Percentiles rank a stretch among this genome's conserved stretches.
Evolutionary conservation across 495 filamentous ascomycete genomes (phyloP).

Genomic region (Aspergillus hancockii): DNA sequence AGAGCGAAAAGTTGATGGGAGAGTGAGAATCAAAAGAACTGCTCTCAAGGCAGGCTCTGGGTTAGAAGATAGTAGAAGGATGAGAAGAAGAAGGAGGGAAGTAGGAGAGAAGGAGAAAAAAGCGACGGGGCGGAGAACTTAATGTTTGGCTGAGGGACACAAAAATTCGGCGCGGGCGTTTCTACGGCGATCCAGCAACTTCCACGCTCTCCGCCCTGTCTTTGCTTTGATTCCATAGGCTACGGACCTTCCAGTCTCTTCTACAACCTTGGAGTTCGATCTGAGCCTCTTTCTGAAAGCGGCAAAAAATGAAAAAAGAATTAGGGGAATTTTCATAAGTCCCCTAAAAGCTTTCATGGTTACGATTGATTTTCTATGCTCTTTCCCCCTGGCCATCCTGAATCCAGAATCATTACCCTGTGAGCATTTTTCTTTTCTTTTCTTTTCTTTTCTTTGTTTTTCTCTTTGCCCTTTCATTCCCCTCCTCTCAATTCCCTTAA

Average conservation of each 20-base stretch:
- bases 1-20: not conserved
- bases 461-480: not conserved
- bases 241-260: constrained; percentile 32
- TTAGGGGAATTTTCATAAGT: too few species aligned
- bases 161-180: constrained; percentile 37
- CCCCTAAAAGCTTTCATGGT: too few species aligned
- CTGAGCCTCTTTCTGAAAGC: not conserved
- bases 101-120: constrained; percentile 11
- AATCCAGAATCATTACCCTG: too few species aligned
- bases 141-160: constrained; percentile 33
- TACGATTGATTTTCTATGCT: too few species aligned
- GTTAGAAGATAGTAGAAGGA: not conserved
- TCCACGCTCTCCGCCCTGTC: constrained; percentile 38
- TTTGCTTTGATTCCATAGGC: not conserved
- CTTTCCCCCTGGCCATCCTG: too few species aligned
- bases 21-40: not conserved
- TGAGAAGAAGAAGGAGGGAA: constrained; percentile 7
- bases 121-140: constrained; percentile 25
- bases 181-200: constrained; percentile 51
- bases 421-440: too few species aligned
- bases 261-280: constrained; percentile 1
- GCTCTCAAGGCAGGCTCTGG: not conserved
- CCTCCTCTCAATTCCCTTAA: constrained; percentile 7
- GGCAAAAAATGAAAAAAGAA: not conserved
- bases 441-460: not conserved